Evolutionary conservation across 164 flowering plant species (phyloP).

Genomic region (Magnolia kwangsiensis): DNA sequence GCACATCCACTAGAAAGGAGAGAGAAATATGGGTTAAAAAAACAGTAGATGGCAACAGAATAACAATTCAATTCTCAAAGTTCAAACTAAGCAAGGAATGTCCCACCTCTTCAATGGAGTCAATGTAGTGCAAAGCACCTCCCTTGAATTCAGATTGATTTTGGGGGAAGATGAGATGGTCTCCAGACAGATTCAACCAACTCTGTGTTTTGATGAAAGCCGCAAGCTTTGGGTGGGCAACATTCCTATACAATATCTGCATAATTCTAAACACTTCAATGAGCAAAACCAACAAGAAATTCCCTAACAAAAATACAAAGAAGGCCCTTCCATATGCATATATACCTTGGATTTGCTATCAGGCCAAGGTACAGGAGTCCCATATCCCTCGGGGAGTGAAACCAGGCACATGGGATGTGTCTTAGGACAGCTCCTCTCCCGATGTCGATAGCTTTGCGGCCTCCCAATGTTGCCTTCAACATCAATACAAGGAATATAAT

Average conservation of each 20-base stretch:
- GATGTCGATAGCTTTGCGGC: slow-evolving; percentile 66
- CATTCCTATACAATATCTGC: slow-evolving; percentile 71
- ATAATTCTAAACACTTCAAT: slow-evolving; percentile 10
- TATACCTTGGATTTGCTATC: slow-evolving; percentile 78
- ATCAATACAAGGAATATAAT: slow-evolving; percentile 90
- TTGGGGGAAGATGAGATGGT: slow-evolving; percentile 72
- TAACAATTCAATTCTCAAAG: not conserved
- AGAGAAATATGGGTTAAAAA: not conserved
- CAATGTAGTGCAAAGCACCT: slow-evolving; percentile 74
- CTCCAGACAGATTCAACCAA: slow-evolving; percentile 68
- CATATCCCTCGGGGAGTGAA: slow-evolving; percentile 75
- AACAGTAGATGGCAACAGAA: not conserved
- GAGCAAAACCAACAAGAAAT: not conserved
- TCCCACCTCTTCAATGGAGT: slow-evolving; percentile 80
- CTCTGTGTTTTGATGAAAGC: slow-evolving; percentile 52
- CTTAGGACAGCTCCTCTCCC: slow-evolving; percentile 84
- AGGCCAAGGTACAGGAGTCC: slow-evolving; percentile 69
- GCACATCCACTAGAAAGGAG: not conserved
- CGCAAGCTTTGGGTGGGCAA: slow-evolving; percentile 87
- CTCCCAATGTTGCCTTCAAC: slow-evolving; percentile 45
- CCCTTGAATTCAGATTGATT: slow-evolving; percentile 64
- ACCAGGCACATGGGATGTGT: slow-evolving; percentile 74
- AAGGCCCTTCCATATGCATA: not conserved
- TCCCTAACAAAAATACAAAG: not conserved
- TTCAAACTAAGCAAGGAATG: not conserved